phyloP scores from a whole-genome alignment of 164 flowering plant species.

The Platanus orientalis region DNA sequence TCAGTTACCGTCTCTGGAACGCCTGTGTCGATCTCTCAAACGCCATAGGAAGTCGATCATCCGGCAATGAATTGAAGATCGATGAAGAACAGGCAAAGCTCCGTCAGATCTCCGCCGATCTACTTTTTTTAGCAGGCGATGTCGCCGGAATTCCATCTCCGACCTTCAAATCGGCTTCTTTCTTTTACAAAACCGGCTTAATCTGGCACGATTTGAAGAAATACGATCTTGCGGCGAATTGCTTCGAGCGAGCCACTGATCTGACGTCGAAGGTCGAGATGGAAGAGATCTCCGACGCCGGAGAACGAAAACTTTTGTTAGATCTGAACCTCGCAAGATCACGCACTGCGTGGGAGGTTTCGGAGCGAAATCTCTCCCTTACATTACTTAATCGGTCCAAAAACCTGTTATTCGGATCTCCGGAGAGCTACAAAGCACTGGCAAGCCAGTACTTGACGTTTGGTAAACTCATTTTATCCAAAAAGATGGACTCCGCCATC shows the following conservation, averaged over 20 bases:
- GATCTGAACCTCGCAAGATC: conserved; percentile 34
- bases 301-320: conserved; percentile 54
- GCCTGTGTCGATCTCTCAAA: conserved; percentile 87
- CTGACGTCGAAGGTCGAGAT: conserved; percentile 43
- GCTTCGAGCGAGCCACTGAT: conserved; percentile 82
- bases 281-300: conserved; percentile 18
- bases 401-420: conserved; percentile 41
- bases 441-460: conserved; percentile 66
- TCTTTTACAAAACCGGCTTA: conserved; percentile 72
- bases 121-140: conserved; percentile 50
- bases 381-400: conserved; percentile 64
- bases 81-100: conserved; percentile 49
- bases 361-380: conserved; percentile 57
- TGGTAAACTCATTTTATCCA: conserved; percentile 49
- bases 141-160: conserved; percentile 77
- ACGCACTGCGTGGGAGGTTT: conserved; percentile 70
- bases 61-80: conserved; percentile 1
- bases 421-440: conserved; percentile 49
- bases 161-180: conserved; percentile 59
- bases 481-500: conserved; percentile 21
- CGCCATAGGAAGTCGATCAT: conserved; percentile 22
- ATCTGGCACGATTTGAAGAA: conserved; percentile 60
- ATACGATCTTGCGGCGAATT: conserved; percentile 60
- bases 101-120: conserved; percentile 76
- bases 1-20: conserved; percentile 95